Percentiles rank a stretch among this genome's conserved stretches.
Evolutionary conservation across 306 rosid genomes (phyloP).

Genomic region (Casuarina glauca): DNA sequence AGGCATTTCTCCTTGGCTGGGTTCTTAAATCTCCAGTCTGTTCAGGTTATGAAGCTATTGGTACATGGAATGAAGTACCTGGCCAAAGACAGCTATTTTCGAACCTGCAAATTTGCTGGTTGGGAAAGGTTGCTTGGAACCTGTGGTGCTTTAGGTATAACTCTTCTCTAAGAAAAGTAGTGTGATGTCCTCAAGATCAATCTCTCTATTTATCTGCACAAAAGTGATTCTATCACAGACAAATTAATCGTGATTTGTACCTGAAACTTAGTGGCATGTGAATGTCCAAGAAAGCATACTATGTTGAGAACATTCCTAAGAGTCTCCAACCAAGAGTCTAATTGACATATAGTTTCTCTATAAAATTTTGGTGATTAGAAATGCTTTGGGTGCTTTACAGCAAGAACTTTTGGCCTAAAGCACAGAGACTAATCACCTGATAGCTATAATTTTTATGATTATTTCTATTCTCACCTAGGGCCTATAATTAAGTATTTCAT

Average conservation of each 20-base stretch:
- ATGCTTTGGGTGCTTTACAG: background rate
- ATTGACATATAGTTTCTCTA: background rate
- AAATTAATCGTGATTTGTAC: background rate
- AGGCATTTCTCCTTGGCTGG: too few species aligned
- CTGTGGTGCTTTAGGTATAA: too few species aligned
- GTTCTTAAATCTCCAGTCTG: too few species aligned
- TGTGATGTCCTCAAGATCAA: too few species aligned
- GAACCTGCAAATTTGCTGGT: too few species aligned
- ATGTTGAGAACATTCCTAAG: background rate
- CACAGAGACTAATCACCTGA: conserved; percentile 6
- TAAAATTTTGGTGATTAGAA: background rate
- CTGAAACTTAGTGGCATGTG: background rate
- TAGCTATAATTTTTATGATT: background rate
- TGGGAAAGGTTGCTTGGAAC: too few species aligned
- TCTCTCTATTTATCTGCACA: background rate
- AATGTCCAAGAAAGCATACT: background rate
- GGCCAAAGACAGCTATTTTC: too few species aligned
- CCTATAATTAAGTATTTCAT: conserved; percentile 9
- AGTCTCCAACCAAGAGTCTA: background rate
- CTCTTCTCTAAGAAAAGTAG: too few species aligned
- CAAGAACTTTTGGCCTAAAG: background rate
- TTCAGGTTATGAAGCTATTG: too few species aligned
- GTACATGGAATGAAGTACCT: too few species aligned
- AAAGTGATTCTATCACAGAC: background rate
- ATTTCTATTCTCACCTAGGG: background rate